Base-by-base conservation (phyloP, 352 stramenopile genomes). In the Phytophthora pisi region DNA sequence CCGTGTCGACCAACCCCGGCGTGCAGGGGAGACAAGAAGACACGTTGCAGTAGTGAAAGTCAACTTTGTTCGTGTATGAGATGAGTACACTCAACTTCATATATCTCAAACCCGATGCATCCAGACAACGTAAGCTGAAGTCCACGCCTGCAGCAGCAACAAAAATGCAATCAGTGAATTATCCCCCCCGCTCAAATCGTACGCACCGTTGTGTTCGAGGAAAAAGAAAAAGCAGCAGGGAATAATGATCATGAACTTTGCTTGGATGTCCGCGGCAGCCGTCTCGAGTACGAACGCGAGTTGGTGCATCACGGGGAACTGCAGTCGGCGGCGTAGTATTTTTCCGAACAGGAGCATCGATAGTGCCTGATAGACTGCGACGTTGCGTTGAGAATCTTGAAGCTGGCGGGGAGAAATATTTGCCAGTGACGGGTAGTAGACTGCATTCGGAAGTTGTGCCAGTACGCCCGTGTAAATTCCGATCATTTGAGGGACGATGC, bases 281-380 rank as follows among this genome's bases (percentile, higher is more conserved):
- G 31, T 65, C 55, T 78, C 71, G 9, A 78, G 50, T 7, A 64
- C 64, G 50, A 77, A 79, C 1, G 54, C 64, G 1, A 79, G 64
- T 28, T 77, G 60, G 42, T 77, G 67, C 13, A 74, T 31, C 2
- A 64, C 46, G 3, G 65, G 61, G 18, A 68, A 75, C 6, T 61
- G 47, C 16, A 77, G 30, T 0, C 50, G 55, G 9, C 18, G 26
- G 4, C 64, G 51, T 36, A 77, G 49, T n/a, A 60, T 60, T n/a
- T 66, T 1, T 9, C 26, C 57, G 43, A 74, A 70, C 5, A 30
- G 43, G 43, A 59, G 5, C 11, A 79, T 30, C 3, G 53, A 64
- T 0, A 77, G 26, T 7, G 77, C 13, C 28, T 74, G 61, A 34
- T 71, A 74, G 3, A 77, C 5, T 10, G 56, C 6, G 11, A 77